Evolutionary conservation across 176 grass and related monocot species (phyloP), one percentile per base, ranked within the genome.

Genomic region (Oryza rufipogon): DNA sequence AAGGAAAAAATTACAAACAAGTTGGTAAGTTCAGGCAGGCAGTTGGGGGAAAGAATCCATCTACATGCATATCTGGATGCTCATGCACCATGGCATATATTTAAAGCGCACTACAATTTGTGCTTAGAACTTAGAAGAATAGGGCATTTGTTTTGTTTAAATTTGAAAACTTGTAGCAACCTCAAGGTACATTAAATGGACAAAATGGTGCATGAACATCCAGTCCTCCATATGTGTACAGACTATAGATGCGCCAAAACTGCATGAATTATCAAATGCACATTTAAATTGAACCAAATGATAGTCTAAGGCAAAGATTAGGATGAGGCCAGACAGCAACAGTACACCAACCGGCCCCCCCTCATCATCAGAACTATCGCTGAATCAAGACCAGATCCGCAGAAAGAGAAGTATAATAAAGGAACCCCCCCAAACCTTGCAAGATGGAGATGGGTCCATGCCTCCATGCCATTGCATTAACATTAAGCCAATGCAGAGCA

Each of bases 291-390:
- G 19, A 6, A 6, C 13, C 7, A 65, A 4, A 84, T 76, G 63
- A 56, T 73, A 28, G 39, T 67, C 20, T 58, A 63, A 69, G 9
- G 9, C 68, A 34, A 34, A 7, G 67, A 20, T 75, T 63, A 39
- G 38, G 74, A 83, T 39, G 61, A 12, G 47, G 58, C 9, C 17
- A 11, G 60, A 90, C 4, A 68, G 79, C 68, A 68, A 82, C 74
- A 34, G 44, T 2, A 9, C 60, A 84, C 22, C 68, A 56, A 74
- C 30, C 19, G 6, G 5, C 52, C 54, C 54, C 54, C 34, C 15
- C 22, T 3, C 0, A 0, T 15, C 14, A 60, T 8, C 5, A 19
- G 13, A n/a, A 76, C 48, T 19, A 45, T 22, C 46, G 30, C 54
- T 26, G 26, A 65, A 73, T 80, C 13, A 32, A 5, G 45, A 61